Conservation (phyloP, 2,329 filamentous ascomycete genomes). For the Cercospora zeina region DNA sequence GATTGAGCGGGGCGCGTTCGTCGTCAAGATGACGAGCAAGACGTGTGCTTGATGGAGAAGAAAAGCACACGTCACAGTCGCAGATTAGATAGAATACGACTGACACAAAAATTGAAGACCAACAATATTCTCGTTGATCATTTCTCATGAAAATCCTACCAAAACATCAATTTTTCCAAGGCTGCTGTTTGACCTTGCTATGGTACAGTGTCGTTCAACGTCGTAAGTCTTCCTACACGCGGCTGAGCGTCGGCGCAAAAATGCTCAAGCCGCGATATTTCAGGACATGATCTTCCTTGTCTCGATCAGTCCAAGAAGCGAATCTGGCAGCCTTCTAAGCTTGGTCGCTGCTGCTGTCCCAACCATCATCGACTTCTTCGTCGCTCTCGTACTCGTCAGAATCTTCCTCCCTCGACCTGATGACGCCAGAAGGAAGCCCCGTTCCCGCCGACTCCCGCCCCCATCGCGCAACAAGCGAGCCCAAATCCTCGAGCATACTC, state of each 20-base stretch:
- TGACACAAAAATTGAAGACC: neutral
- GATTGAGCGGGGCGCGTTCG: constrained; percentile 54
- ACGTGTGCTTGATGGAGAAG: constrained; percentile 4
- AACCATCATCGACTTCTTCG: constrained; percentile 18
- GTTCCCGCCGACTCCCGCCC: constrained; percentile 11
- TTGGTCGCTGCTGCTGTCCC: constrained; percentile 14
- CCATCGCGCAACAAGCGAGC: constrained; percentile 5
- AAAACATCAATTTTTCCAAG: constrained; percentile 4
- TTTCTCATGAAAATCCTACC: neutral
- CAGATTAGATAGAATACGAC: neutral
- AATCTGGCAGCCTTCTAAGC: neutral
- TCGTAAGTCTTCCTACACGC: neutral
- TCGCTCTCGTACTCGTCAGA: constrained; percentile 20
- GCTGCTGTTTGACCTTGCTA: constrained; percentile 5
- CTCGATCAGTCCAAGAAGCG: constrained; percentile 1
- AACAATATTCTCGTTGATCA: neutral
- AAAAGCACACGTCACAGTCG: neutral
- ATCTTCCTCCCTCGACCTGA: constrained; percentile 14
- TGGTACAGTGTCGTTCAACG: constrained; percentile 1
- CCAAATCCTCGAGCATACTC: constrained; percentile 5
- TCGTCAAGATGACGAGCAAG: constrained; percentile 44
- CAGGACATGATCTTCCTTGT: neutral
- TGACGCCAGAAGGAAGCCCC: constrained; percentile 3
- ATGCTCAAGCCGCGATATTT: neutral
- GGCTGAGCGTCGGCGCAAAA: neutral